These are phyloP conservation scores for Lotmaria passim DNA, from an alignment of 208 protist genomes.

Conservation along the genomic window DNA sequence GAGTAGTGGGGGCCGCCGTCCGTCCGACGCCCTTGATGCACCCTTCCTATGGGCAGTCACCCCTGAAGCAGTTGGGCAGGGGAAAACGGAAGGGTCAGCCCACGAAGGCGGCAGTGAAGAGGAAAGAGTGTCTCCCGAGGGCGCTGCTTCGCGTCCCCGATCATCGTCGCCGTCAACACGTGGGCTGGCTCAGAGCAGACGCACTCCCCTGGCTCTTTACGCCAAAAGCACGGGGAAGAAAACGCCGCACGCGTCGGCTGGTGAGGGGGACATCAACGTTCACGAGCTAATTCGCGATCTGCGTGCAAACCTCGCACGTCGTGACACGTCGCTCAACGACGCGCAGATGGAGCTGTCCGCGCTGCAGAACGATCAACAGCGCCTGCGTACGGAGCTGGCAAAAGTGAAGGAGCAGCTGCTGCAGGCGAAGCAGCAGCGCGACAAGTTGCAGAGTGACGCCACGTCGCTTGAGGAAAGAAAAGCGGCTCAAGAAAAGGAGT, in stretches of 20 bases:
- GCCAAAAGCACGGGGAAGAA: neutral
- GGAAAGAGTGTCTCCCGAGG: neutral
- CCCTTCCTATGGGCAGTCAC: neutral
- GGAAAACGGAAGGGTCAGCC: neutral
- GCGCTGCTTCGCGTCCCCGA: neutral
- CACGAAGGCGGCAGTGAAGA: neutral
- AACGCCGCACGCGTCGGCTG: neutral
- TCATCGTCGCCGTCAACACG: neutral
- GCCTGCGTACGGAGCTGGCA: constrained; percentile 31
- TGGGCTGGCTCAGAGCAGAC: neutral
- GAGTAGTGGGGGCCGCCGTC: neutral
- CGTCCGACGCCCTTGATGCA: neutral
- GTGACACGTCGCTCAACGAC: constrained; percentile 71
- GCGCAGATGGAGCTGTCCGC: constrained; percentile 48
- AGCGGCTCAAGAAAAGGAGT: constrained; percentile 4
- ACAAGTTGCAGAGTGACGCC: constrained; percentile 24
- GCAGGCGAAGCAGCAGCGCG: constrained; percentile 41
- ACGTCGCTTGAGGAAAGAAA: constrained; percentile 15
- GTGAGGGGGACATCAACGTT: constrained; percentile 27
- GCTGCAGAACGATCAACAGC: constrained; percentile 30
- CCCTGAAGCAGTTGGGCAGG: too few species aligned
- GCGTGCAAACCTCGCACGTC: constrained; percentile 70
- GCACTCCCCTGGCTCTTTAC: constrained; percentile 14
- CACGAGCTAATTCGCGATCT: constrained; percentile 64
- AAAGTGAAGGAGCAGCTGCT: constrained; percentile 25